Evolutionary conservation across 495 filamentous ascomycete genomes (phyloP), one percentile per base, ranked within the genome.

Genomic region (Tirmania nivea): DNA sequence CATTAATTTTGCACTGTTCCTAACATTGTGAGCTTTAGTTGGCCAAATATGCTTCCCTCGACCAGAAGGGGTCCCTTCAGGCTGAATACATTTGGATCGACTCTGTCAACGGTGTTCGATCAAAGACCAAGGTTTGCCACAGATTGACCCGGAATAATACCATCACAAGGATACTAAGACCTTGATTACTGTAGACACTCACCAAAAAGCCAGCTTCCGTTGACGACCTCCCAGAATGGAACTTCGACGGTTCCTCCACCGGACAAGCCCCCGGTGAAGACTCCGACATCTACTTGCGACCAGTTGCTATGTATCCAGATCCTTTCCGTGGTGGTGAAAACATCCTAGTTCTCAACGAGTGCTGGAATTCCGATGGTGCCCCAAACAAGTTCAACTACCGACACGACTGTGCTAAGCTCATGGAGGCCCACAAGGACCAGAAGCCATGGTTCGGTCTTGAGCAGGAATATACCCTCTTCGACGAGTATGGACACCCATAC

Each of bases 71-170:
- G 65, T 71, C 65, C 36, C 69, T 86, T 60, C 84, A 89, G 65
- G 86, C 86, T 56, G 90, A 97, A 72, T 97, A 95, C 75, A 80
- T 97, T 73, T 97, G 90, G 90, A 88, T 97, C 63, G 90, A 97
- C 67, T 69, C 78, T 60, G 66, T 68, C 55, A 81, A 80, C 64
- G 82, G 80, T 57, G 73, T 80, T 60, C 84, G 87, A 56, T 87
- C 84, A 66, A 94, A 94, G 72, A 83, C 83, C 61, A 88, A 86
- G 78, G 90, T 93, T 72, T 73, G 85, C 70, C 56, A 19, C 52
- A 48, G 48, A 16, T 52, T 19, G 48, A 10, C 52, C 48, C 55
- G 49, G 57, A 48, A 35, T 54, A 20, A 54, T 25, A 34, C 48
- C 57, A 48, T 19, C 37, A 8, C 50, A 54, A 19, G 20, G 16